These are phyloP conservation scores for Magnusiomyces ingens DNA, from an alignment of 1,139 yeast genomes.

Conservation along the genomic window DNA sequence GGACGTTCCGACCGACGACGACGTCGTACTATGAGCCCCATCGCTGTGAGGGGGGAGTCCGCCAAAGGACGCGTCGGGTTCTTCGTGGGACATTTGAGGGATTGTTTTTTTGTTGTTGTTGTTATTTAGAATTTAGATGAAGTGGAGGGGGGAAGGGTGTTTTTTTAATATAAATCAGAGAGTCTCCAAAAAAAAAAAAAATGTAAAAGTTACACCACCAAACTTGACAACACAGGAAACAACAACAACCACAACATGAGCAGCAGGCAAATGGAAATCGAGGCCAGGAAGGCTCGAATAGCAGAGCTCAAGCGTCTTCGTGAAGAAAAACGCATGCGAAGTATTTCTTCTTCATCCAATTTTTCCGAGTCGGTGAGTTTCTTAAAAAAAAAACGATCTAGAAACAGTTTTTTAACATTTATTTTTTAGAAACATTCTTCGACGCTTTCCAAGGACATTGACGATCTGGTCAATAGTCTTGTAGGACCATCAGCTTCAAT, in stretches of 20 bases:
- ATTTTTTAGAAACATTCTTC: not conserved
- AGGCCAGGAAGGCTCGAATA: constrained; percentile 41
- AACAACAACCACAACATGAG: constrained; percentile 13
- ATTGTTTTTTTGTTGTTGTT: not conserved
- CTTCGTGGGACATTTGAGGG: not conserved
- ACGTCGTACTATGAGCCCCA: not conserved
- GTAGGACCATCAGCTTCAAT: constrained; percentile 15
- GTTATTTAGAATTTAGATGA: not conserved
- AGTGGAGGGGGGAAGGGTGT: not conserved
- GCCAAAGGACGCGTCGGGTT: not conserved
- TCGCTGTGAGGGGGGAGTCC: not conserved
- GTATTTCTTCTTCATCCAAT: constrained; percentile 2
- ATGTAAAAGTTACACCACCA: not conserved
- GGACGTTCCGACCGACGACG: not conserved
- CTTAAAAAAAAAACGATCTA: not conserved
- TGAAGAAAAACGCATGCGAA: constrained; percentile 22
- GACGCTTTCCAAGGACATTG: constrained; percentile 15
- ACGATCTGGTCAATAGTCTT: constrained; percentile 22
- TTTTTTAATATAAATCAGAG: not conserved
- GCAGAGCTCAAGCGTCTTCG: constrained; percentile 40
- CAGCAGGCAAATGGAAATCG: constrained; percentile 38
- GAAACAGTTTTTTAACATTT: not conserved
- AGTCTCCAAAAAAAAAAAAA: not conserved
- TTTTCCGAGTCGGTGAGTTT: not conserved
- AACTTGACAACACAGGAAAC: not conserved